A percentile compares a stretch with the other conserved stretches of the same genome.
Evolutionary conservation across 2,329 filamentous ascomycete species (phyloP).

Genomic region (Diplodia seriata): DNA sequence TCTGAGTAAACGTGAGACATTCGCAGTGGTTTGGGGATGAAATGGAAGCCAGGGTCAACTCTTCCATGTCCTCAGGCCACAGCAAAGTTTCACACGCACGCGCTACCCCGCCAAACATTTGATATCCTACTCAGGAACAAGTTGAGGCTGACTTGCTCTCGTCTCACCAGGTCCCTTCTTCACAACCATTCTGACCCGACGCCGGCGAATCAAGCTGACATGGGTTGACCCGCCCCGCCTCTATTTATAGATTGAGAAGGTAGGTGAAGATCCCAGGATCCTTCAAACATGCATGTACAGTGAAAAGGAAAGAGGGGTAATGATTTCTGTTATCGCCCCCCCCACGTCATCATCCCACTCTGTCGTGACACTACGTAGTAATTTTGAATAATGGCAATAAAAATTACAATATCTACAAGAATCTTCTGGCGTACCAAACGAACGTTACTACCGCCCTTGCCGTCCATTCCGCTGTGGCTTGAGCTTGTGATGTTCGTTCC

Average conservation of each 20-base stretch:
- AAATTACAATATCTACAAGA: slow-evolving; percentile 25
- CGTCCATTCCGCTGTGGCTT: background rate
- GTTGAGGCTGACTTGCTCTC: slow-evolving; percentile 14
- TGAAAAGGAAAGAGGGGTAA: background rate
- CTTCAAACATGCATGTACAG: background rate
- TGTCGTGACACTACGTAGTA: background rate
- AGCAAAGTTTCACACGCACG: background rate
- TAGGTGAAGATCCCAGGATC: background rate
- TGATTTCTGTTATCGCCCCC: background rate
- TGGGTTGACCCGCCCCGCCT: background rate
- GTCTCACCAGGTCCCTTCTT: slow-evolving; percentile 6
- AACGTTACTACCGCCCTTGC: background rate
- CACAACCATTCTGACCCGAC: background rate
- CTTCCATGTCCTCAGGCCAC: background rate
- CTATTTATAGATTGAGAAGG: slow-evolving; percentile 1
- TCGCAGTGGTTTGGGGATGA: background rate
- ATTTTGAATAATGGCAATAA: slow-evolving; percentile 4
- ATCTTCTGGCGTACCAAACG: background rate
- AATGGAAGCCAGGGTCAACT: background rate
- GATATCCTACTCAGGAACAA: background rate
- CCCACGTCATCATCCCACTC: background rate
- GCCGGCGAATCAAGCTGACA: background rate
- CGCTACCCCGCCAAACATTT: background rate
- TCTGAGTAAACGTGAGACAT: slow-evolving; percentile 58
- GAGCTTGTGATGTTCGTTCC: background rate